Evolutionary conservation across 305 asterid genomes (phyloP), one percentile per base, ranked within the genome.

Genomic region (Fraxinus greggii): DNA sequence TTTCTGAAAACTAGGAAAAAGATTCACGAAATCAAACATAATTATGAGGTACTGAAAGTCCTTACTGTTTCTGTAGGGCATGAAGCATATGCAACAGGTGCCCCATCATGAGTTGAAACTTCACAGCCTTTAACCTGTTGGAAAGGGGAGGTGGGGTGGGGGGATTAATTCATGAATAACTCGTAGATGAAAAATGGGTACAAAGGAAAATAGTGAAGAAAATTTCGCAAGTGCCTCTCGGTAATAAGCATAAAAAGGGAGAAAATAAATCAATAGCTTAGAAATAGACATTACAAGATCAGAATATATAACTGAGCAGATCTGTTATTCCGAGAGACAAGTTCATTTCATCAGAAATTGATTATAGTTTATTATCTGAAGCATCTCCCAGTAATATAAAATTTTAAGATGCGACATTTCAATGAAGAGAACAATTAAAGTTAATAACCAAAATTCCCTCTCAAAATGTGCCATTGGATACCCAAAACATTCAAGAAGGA

Each of bases 71-170:
- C 99, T 33, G 78, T 78, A 21, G 98, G 98, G 82, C 85, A 82
- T 80, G 88, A 89, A 82, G 98, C 94, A 88, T 92, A 96, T 78
- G 93, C 99, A 70, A 93, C 95, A 76, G 98, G 97, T 79, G 79
- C 32, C 28, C 94, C 88, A 75, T 91, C 98, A 75, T 94, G 92
- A 79, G 89, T 78, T 75, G 75, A 79, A 74, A 96, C 88, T 87
- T 96, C 98, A 86, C 92, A 90, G 87, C 98, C 98, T 90, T 92
- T 94, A 78, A 92, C 97, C 99, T 96, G 90, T 65, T 83, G 69
- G 61, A 63, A 33, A 79, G 87, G 73, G 19, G 74, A 13, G 23
- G 38, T 28, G 7, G 7, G 33, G n/a, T 12, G 36, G 26, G 67
- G 54, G 74, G 3, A 26, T 75, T 6, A 26, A 75, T 59, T n/a